Conservation (phyloP, 2,329 filamentous ascomycete species). For the Clarireedia monteithiana region DNA sequence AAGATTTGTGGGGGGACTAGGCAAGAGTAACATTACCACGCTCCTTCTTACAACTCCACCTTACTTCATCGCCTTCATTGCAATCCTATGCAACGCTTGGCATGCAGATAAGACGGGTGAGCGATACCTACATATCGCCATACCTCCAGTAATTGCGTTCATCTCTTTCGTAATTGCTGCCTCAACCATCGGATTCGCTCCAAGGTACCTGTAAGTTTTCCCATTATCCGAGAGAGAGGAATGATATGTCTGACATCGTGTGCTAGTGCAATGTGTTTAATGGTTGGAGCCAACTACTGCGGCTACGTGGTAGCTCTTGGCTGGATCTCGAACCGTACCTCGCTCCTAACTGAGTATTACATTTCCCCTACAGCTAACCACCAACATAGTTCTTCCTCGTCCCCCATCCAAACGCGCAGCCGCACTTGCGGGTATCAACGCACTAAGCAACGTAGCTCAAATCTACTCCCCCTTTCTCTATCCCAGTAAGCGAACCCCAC, state of each 20-base stretch:
- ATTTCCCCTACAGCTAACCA: not conserved
- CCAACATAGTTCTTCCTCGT: conserved; percentile 29
- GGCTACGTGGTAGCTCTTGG: conserved; percentile 45
- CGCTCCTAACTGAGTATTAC: not conserved
- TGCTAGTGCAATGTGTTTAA: conserved; percentile 1
- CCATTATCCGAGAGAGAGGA: not conserved
- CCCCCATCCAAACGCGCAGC: conserved; percentile 18
- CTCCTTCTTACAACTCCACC: conserved; percentile 15
- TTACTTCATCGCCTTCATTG: conserved; percentile 17
- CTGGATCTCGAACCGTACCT: conserved; percentile 57
- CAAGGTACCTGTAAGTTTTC: conserved; percentile 14
- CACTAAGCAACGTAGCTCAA: conserved; percentile 45
- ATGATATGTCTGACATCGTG: not conserved
- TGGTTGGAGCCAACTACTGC: conserved; percentile 1
- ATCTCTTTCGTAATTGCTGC: conserved; percentile 16
- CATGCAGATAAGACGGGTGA: conserved; percentile 13
- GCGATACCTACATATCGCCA: conserved; percentile 13
- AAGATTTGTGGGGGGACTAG: not conserved
- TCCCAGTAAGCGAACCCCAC: not conserved
- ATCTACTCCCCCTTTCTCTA: conserved; percentile 59
- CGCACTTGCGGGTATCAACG: conserved; percentile 16
- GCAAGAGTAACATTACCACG: not conserved
- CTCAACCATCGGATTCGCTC: conserved; percentile 10
- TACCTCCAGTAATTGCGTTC: conserved; percentile 15
- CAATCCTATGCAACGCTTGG: conserved; percentile 10